A percentile compares a stretch with the other conserved stretches of the same genome.
Conservation (phyloP, 2,329 filamentous ascomycete species). For the Xenoacremonium recifei region DNA sequence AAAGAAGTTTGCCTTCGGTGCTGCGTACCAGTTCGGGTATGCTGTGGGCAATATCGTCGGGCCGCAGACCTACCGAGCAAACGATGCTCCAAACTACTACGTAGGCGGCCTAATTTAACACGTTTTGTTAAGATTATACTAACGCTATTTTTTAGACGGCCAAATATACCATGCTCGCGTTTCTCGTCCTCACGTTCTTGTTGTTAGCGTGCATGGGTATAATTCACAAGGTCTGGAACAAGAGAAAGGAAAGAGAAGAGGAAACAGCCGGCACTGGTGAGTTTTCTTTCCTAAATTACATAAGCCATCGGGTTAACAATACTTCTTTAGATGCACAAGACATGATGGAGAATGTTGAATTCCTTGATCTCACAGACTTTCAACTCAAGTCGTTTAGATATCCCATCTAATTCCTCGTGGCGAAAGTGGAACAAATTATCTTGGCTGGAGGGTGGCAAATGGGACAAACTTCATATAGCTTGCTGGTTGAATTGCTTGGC, state of each 20-base stretch:
- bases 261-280: neutral
- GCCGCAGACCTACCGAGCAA: slow-evolving; percentile 6
- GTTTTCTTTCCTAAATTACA: neutral
- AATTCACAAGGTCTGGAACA: slow-evolving; percentile 6
- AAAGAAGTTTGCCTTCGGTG: slow-evolving; percentile 8
- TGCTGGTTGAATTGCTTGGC: too few relatives aligned
- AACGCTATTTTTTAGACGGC: slow-evolving; percentile 1
- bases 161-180: slow-evolving; percentile 9
- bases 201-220: slow-evolving; percentile 3
- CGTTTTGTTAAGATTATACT: neutral
- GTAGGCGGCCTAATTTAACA: neutral
- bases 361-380: slow-evolving; percentile 6
- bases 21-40: slow-evolving; percentile 7
- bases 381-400: slow-evolving; percentile 6
- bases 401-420: slow-evolving; percentile 6
- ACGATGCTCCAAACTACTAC: slow-evolving; percentile 8
- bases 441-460: too few relatives aligned
- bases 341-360: slow-evolving; percentile 5
- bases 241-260: neutral
- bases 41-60: slow-evolving; percentile 9
- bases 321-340: neutral
- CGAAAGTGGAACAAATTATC: too few relatives aligned
- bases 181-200: slow-evolving; percentile 1
- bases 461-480: too few relatives aligned
- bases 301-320: neutral